These are phyloP conservation scores for Rhodamnia argentea DNA, from an alignment of 345 rosid genomes.

Conservation along the genomic window DNA sequence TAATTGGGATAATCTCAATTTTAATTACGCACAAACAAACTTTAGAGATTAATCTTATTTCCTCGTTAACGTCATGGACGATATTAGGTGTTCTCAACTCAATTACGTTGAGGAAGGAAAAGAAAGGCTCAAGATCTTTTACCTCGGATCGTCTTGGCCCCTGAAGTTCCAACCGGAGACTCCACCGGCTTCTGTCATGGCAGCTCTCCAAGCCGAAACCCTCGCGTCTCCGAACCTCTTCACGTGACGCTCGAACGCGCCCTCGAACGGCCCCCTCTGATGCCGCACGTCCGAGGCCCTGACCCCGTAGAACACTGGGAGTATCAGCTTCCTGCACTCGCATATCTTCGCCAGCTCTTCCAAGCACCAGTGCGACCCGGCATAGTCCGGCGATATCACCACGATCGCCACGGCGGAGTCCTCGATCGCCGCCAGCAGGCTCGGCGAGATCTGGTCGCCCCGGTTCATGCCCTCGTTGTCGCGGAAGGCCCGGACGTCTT, in stretches of 20 bases:
- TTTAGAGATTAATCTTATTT: background rate
- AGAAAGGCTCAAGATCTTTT: background rate
- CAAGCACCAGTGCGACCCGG: constrained; percentile 17
- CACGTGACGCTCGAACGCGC: background rate
- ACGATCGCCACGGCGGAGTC: constrained; percentile 10
- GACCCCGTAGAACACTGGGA: constrained; percentile 15
- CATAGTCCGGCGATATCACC: constrained; percentile 12
- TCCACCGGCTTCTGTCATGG: constrained; percentile 1
- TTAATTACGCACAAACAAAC: too few relatives aligned
- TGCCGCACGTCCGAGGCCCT: constrained; percentile 7
- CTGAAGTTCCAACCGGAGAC: background rate
- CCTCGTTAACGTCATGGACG: background rate
- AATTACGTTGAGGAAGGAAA: background rate
- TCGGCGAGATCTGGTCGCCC: constrained; percentile 5
- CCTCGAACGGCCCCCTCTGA: background rate
- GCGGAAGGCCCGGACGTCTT: constrained; percentile 2
- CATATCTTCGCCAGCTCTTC: constrained; percentile 17
- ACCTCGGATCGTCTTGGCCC: background rate
- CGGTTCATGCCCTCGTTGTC: constrained; percentile 10
- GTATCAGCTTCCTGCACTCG: constrained; percentile 6
- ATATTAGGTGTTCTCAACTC: background rate
- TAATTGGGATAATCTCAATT: background rate
- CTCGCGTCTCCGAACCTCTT: background rate
- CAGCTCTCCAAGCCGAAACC: constrained; percentile 10
- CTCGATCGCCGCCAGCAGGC: constrained; percentile 11